phyloP scores from a whole-genome alignment of 805 yeast species.

The Ogataea minuta region DNA sequence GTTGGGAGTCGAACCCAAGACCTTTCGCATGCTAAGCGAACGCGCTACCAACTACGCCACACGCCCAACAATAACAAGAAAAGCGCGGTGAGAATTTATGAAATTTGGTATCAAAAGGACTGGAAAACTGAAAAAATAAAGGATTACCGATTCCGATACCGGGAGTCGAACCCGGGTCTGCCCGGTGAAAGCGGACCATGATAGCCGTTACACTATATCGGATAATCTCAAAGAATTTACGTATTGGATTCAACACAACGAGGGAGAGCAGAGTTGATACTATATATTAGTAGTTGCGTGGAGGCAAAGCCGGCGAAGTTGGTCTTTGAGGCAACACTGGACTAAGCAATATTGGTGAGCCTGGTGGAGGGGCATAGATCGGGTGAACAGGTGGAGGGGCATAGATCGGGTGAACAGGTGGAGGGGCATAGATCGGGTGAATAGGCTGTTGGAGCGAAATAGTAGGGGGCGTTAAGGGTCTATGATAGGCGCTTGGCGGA shows the following conservation, averaged over 20 bases:
- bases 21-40: constrained; percentile 80
- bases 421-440: background rate
- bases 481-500: constrained; percentile 2
- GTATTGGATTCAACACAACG: background rate
- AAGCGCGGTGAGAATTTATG: background rate
- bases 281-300: constrained; percentile 2
- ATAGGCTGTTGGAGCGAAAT: constrained; percentile 3
- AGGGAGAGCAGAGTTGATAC: background rate
- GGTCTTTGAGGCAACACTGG: constrained; percentile 1
- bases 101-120: too few species aligned
- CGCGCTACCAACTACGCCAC: constrained; percentile 86
- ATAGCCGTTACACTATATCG: constrained; percentile 84
- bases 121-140: background rate
- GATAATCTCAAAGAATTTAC: constrained; percentile 30
- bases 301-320: constrained; percentile 5
- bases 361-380: constrained; percentile 17
- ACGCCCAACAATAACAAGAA: constrained; percentile 47
- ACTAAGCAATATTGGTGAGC: background rate
- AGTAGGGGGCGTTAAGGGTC: constrained; percentile 6
- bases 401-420: background rate
- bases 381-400: constrained; percentile 13
- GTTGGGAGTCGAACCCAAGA: constrained; percentile 81
- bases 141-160: constrained; percentile 56
- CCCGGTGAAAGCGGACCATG: constrained; percentile 88
- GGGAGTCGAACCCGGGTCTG: constrained; percentile 87